These are phyloP conservation scores for Prunella vulgaris DNA, from an alignment of 257 asterid species.

Conservation along the genomic window DNA sequence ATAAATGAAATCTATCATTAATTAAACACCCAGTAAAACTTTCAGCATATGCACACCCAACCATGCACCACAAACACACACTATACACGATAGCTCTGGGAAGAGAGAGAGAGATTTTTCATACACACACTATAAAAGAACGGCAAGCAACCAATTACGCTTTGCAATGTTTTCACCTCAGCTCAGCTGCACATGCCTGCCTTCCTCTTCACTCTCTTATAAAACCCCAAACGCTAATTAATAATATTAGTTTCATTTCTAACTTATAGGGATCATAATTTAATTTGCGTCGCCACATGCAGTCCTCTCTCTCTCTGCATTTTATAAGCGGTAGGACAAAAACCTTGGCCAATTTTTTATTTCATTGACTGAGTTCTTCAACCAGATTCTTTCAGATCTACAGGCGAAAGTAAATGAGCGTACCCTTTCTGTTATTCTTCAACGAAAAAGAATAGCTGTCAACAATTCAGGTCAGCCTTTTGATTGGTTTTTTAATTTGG, in stretches of 20 bases:
- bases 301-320: constrained; percentile 39
- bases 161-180: constrained; percentile 30
- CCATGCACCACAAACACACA: constrained; percentile 26
- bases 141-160: constrained; percentile 15
- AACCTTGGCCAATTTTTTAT: constrained; percentile 25
- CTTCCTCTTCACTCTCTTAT: constrained; percentile 23
- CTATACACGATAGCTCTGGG: constrained; percentile 22
- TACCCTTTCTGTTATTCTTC: constrained; percentile 15
- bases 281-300: constrained; percentile 43
- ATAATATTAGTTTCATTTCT: constrained; percentile 26
- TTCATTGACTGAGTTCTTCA: constrained; percentile 37
- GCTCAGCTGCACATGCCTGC: constrained; percentile 28
- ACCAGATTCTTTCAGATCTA: constrained; percentile 44
- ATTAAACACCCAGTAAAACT: background rate
- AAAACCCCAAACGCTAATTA: constrained; percentile 6
- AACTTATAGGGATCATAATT: background rate
- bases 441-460: constrained; percentile 19
- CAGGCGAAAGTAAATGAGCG: constrained; percentile 23
- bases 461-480: constrained; percentile 27
- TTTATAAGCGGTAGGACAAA: constrained; percentile 33
- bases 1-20: constrained; percentile 1
- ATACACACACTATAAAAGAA: constrained; percentile 9
- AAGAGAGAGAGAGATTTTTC: background rate
- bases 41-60: background rate
- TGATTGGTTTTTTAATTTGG: background rate